phyloP scores from a whole-genome alignment of 2,329 filamentous ascomycete genomes.

The Monilinia fructicola region DNA sequence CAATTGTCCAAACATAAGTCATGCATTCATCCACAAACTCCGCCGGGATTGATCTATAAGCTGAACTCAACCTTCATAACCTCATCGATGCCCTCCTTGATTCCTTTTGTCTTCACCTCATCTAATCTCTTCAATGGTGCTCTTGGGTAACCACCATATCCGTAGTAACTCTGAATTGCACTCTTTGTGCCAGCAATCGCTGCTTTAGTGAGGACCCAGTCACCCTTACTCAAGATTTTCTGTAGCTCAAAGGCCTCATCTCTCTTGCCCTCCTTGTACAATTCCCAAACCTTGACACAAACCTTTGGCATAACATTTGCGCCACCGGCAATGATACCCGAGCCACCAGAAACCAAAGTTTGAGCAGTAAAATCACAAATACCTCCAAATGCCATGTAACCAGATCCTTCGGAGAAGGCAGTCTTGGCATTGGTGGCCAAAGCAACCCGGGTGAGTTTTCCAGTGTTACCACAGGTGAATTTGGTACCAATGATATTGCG shows the following conservation, averaged over 20 bases:
- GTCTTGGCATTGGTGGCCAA: conserved; percentile 70
- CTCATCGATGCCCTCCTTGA: conserved; percentile 58
- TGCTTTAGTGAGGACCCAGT: conserved; percentile 81
- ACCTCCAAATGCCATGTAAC: conserved; percentile 84
- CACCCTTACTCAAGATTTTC: conserved; percentile 72
- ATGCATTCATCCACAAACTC: background rate
- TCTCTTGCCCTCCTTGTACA: conserved; percentile 70
- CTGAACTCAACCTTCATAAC: conserved; percentile 64
- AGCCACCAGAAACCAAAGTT: conserved; percentile 74
- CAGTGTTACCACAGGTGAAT: conserved; percentile 89
- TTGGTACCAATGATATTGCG: conserved; percentile 86
- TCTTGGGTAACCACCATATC: conserved; percentile 76
- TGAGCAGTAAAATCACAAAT: conserved; percentile 87
- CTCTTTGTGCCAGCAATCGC: conserved; percentile 86
- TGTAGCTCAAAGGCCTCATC: conserved; percentile 76
- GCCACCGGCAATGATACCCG: conserved; percentile 80
- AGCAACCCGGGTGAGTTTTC: conserved; percentile 82
- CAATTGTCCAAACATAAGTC: background rate
- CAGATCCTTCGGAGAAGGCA: conserved; percentile 56
- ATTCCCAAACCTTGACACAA: conserved; percentile 74
- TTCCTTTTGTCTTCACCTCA: conserved; percentile 52
- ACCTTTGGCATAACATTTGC: conserved; percentile 84
- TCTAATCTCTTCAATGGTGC: conserved; percentile 68
- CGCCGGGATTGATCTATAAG: conserved; percentile 31
- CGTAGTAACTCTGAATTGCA: conserved; percentile 76